Conservation (phyloP, 345 rosid genomes). For the Acer saccharum region DNA sequence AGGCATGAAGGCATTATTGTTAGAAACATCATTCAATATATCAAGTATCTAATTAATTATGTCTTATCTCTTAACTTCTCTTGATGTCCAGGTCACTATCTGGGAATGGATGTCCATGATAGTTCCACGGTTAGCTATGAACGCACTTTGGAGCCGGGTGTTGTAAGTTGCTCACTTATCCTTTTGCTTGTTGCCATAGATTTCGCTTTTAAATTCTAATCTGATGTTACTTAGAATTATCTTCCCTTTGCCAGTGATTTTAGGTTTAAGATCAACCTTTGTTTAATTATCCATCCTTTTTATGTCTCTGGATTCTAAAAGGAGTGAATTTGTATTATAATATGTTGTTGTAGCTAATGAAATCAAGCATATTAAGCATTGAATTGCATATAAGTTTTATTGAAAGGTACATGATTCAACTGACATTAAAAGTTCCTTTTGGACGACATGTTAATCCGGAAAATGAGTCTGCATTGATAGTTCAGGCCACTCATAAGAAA, state of each 20-base stretch:
- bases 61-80: conserved; percentile 10
- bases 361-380: not conserved
- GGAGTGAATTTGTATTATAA: not conserved
- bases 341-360: not conserved
- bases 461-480: not conserved
- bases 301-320: not conserved
- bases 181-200: not conserved
- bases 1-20: not conserved
- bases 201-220: not conserved
- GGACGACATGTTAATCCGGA: not conserved
- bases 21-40: not conserved
- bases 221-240: not conserved
- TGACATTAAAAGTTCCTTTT: not conserved
- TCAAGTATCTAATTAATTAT: conserved; percentile 3
- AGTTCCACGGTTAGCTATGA: conserved; percentile 70
- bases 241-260: not conserved
- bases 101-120: conserved; percentile 99
- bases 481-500: not conserved
- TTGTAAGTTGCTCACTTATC: conserved; percentile 57
- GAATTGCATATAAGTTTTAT: not conserved
- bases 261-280: not conserved
- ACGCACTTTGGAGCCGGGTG: conserved; percentile 82
- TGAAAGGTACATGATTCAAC: not conserved
- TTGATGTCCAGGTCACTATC: conserved; percentile 78
- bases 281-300: too few species aligned